A percentile compares a stretch with the other conserved stretches of the same genome.
phyloP scores from a whole-genome alignment of 1,139 yeast species.

The Sugiyamaella grinbergsii region DNA sequence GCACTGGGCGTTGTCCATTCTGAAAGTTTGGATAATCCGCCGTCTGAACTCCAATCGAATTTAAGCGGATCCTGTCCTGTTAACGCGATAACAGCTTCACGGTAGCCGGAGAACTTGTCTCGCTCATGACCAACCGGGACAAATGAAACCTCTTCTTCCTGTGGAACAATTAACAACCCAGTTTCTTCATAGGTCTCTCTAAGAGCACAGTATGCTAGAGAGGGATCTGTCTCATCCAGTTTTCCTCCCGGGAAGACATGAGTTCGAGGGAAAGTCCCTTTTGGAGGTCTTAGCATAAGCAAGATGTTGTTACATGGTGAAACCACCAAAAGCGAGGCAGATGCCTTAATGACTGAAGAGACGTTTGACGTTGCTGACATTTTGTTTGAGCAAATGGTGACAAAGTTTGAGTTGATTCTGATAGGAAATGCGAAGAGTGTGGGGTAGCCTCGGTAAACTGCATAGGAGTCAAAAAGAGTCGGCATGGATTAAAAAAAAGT shows the following conservation, averaged over 20 bases:
- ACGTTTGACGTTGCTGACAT: conserved; percentile 11
- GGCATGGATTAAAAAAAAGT: no score
- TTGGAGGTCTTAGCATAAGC: conserved; percentile 38
- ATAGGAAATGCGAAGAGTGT: background rate
- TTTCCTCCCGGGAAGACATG: conserved; percentile 44
- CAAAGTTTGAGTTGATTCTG: no score
- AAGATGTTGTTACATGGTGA: conserved; percentile 37
- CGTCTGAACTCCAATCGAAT: conserved; percentile 26
- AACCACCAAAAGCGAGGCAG: conserved; percentile 39
- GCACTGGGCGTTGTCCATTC: conserved; percentile 40
- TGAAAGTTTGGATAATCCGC: conserved; percentile 27
- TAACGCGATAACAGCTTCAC: conserved; percentile 24
- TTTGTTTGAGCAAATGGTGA: no score
- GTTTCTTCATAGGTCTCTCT: conserved; percentile 44
- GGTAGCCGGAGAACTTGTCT: conserved; percentile 23
- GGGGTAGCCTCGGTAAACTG: no score
- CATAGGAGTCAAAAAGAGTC: no score
- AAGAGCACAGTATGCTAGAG: conserved; percentile 38
- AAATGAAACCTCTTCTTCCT: conserved; percentile 11
- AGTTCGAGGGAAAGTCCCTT: conserved; percentile 37
- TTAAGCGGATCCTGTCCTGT: conserved; percentile 21
- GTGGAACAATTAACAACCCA: conserved; percentile 36
- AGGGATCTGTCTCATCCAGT: conserved; percentile 35
- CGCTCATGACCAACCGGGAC: conserved; percentile 26
- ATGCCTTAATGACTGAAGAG: conserved; percentile 16